These are phyloP conservation scores for Quercus dentata DNA, from an alignment of 306 rosid species.

Conservation along the genomic window DNA sequence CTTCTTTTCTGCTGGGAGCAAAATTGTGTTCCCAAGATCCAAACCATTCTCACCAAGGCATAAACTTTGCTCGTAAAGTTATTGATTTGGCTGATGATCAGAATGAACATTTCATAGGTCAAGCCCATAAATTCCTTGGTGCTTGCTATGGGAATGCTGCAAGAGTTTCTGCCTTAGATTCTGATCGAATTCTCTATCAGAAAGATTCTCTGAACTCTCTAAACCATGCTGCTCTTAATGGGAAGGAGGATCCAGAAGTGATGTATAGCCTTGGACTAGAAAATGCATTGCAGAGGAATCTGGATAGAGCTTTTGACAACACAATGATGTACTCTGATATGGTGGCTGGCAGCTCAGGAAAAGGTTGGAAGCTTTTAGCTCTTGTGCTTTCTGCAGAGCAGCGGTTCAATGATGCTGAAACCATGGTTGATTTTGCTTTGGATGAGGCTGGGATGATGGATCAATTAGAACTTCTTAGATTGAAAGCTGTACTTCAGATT, in stretches of 20 bases:
- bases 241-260: slow-evolving; percentile 52
- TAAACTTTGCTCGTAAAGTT: slow-evolving; percentile 43
- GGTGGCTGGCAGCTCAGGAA: slow-evolving; percentile 59
- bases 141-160: slow-evolving; percentile 73
- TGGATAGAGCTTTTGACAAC: slow-evolving; percentile 56
- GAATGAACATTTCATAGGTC: slow-evolving; percentile 53
- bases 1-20: slow-evolving; percentile 67
- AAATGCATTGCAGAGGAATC: slow-evolving; percentile 82
- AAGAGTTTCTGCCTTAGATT: slow-evolving; percentile 68
- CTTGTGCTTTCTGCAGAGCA: slow-evolving; percentile 80
- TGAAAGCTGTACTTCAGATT: slow-evolving; percentile 83
- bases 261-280: slow-evolving; percentile 62
- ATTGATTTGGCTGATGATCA: slow-evolving; percentile 42
- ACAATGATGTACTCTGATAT: slow-evolving; percentile 57
- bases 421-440: slow-evolving; percentile 72
- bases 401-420: slow-evolving; percentile 72
- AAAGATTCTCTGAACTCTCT: slow-evolving; percentile 62
- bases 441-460: slow-evolving; percentile 65
- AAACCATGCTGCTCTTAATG: slow-evolving; percentile 38
- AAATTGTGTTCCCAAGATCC: slow-evolving; percentile 68
- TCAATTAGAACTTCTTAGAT: slow-evolving; percentile 74
- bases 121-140: slow-evolving; percentile 65
- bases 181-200: slow-evolving; percentile 60
- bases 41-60: slow-evolving; percentile 55
- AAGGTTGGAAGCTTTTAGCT: slow-evolving; percentile 73